Evolutionary conservation across 345 rosid genomes (phyloP).

Genomic region (Citrus cavaleriei): DNA sequence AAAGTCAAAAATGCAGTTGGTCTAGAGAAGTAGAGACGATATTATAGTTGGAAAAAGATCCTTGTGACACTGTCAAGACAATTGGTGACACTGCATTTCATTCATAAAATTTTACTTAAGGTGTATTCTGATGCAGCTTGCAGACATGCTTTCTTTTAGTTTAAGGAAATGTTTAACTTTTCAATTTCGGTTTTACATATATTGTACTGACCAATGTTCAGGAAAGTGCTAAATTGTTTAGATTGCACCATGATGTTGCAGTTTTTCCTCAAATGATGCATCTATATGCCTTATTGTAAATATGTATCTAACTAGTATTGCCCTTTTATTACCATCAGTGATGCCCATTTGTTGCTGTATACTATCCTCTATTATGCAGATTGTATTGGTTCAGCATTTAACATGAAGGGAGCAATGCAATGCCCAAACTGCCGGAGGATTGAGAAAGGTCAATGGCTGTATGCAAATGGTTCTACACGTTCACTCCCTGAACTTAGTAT

Average conservation of each 20-base stretch:
- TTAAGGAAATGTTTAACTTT: not conserved
- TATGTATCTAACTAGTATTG: not conserved
- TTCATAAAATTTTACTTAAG: not conserved
- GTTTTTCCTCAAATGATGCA: not conserved
- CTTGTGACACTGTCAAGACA: not conserved
- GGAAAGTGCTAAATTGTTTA: not conserved
- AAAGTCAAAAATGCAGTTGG: not conserved
- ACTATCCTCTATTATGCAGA: constrained; percentile 31
- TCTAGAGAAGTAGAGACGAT: not conserved
- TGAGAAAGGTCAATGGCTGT: constrained; percentile 78
- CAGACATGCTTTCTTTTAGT: not conserved
- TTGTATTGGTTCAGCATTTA: constrained; percentile 83
- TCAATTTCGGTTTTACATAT: not conserved
- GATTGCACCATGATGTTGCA: not conserved
- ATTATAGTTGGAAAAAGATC: not conserved
- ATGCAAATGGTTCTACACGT: constrained; percentile 53
- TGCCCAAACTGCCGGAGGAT: constrained; percentile 76
- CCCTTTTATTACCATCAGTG: not conserved
- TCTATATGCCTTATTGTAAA: not conserved
- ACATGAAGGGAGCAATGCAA: constrained; percentile 77
- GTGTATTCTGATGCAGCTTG: not conserved
- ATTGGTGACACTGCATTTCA: not conserved
- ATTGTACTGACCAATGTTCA: not conserved
- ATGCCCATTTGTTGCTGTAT: not conserved
- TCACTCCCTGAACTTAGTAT: constrained; percentile 47